Evolutionary conservation across 306 rosid genomes (phyloP).

Genomic region (Parietaria judaica): DNA sequence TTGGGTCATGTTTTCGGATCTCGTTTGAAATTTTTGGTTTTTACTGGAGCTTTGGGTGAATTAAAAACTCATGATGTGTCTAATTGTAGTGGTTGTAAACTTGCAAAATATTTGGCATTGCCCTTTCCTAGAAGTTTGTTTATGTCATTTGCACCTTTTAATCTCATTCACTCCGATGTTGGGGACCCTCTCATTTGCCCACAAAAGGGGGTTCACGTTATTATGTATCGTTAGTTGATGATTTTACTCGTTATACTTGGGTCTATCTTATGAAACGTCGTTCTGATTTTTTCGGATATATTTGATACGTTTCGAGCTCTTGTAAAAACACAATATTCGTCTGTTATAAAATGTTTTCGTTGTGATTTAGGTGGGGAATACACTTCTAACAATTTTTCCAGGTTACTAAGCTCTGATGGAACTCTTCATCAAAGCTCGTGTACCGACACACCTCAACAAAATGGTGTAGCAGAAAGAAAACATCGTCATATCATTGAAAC

Average conservation of each 20-base stretch:
- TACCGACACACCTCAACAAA: neutral
- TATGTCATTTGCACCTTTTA: neutral
- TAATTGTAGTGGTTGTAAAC: no score
- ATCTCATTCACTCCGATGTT: neutral
- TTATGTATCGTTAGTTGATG: no score
- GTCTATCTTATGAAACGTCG: neutral
- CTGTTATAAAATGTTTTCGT: neutral
- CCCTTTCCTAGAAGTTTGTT: neutral
- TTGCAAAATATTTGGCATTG: neutral
- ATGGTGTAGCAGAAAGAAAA: neutral
- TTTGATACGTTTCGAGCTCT: neutral
- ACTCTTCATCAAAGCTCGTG: neutral
- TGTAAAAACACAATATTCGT: neutral
- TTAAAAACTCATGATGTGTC: no score
- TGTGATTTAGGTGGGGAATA: neutral
- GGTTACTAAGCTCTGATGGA: neutral
- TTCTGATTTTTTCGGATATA: neutral
- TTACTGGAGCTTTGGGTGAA: no score
- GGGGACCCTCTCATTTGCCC: neutral
- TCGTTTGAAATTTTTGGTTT: no score
- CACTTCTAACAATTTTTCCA: neutral
- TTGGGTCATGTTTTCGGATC: neutral
- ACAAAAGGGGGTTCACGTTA: neutral
- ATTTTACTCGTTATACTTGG: no score
- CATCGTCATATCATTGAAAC: neutral